Evolutionary conservation across 2,329 filamentous ascomycete species (phyloP).

Genomic region (Neocucurbitaria cava): DNA sequence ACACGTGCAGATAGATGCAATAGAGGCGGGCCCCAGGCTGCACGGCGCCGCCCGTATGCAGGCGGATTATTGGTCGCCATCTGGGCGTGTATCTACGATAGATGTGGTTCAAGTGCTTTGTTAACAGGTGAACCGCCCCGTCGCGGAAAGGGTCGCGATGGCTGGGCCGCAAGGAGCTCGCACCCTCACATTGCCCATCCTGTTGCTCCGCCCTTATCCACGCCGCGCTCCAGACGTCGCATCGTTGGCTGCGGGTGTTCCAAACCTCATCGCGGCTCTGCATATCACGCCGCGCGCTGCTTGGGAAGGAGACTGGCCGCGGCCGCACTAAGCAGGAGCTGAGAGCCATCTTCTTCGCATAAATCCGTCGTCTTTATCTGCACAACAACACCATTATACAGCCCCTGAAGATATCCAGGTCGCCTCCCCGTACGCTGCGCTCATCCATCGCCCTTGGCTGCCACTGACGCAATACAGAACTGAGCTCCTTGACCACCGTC

Average conservation of each 20-base stretch:
- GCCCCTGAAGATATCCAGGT: too few species aligned
- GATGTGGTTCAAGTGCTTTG: constrained; percentile 21
- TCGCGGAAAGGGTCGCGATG: constrained; percentile 13
- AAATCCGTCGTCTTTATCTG: constrained; percentile 8
- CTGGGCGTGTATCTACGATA: constrained; percentile 21
- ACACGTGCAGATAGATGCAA: neutral
- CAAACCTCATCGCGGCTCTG: constrained; percentile 29
- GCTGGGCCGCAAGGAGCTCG: constrained; percentile 10
- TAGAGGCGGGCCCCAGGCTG: constrained; percentile 13
- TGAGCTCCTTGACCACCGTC: too few species aligned
- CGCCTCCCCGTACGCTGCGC: too few species aligned
- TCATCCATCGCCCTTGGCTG: too few species aligned
- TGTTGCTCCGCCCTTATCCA: constrained; percentile 4
- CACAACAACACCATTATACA: too few species aligned
- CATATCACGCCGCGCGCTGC: constrained; percentile 22
- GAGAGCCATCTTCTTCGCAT: constrained; percentile 23
- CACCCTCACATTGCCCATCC: constrained; percentile 1
- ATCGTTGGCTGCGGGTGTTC: constrained; percentile 11
- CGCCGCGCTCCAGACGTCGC: neutral
- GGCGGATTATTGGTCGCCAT: constrained; percentile 18
- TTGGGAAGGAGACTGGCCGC: constrained; percentile 28
- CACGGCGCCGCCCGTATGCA: constrained; percentile 12
- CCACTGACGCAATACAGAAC: too few species aligned
- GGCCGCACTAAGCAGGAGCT: constrained; percentile 36
- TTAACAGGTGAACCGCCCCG: constrained; percentile 13